A percentile compares a stretch with the other conserved stretches of the same genome.
These are phyloP conservation scores for Paramarasmius palmivorus DNA, from an alignment of 1,284 basidiomycete genomes.

Conservation along the genomic window DNA sequence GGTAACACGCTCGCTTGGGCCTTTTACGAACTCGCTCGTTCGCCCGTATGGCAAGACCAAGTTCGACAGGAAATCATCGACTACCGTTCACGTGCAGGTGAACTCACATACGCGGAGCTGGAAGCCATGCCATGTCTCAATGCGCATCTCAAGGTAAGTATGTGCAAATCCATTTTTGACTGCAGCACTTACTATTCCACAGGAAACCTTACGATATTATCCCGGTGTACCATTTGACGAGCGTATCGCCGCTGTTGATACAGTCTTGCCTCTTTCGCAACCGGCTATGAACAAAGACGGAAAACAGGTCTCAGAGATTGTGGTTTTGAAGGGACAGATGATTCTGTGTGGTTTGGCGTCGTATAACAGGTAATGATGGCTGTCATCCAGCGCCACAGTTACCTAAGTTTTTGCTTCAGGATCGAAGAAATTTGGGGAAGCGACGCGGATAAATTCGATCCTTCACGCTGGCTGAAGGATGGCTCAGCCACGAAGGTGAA, in stretches of 20 bases:
- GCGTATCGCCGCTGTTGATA: conserved; percentile 7
- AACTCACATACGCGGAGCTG: neutral
- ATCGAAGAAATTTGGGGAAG: conserved; percentile 9
- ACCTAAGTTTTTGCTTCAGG: neutral
- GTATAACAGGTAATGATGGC: conserved; percentile 7
- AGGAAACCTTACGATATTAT: conserved; percentile 15
- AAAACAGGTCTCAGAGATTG: neutral
- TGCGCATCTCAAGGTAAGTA: conserved; percentile 5
- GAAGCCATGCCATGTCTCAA: conserved; percentile 6
- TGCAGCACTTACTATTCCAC: neutral
- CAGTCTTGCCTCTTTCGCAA: conserved; percentile 12
- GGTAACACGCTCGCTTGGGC: conserved; percentile 6
- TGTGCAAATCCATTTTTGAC: neutral
- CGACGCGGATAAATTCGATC: conserved; percentile 11
- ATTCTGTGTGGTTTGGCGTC: conserved; percentile 4
- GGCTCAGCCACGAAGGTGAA: neutral
- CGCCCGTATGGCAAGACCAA: conserved; percentile 1
- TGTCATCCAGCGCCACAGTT: neutral
- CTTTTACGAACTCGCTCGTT: conserved; percentile 3
- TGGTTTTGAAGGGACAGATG: conserved; percentile 8
- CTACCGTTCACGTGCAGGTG: neutral
- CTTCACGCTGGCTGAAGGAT: conserved; percentile 9
- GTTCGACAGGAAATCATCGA: conserved; percentile 4
- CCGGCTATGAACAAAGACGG: conserved; percentile 6
- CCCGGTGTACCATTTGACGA: conserved; percentile 9